Base-by-base conservation (phyloP, 2,329 filamentous ascomycete species). In the Stachybotrys chartarum region DNA sequence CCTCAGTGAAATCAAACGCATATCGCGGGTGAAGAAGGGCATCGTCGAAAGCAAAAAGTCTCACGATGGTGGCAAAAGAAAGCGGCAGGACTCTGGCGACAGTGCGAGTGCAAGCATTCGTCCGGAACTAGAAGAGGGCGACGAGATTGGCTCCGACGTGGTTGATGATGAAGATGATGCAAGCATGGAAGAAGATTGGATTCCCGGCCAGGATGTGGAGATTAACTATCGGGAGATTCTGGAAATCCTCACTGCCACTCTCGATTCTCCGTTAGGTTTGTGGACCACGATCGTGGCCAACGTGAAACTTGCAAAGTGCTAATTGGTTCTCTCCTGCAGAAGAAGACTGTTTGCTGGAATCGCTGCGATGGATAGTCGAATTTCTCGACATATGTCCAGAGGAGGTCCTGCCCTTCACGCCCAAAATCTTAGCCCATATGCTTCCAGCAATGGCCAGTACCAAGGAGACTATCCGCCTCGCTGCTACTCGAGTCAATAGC, bases 311-410 rank as follows among this genome's bases (percentile, higher is more conserved):
- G 7, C 30, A 54, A n/a, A 16, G 50, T 51, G n/a, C 60, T 67
- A 54, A 64, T 55, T 24, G 1, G 14, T 45, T 24, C 24, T 24
- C 24, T 24, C 10, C 6, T 54, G 61, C 68, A 86, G 92, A 97
- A 68, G 91, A 97, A 68, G 90, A 96, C 65, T 92, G 95, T 60
- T 82, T 97, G 49, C 79, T 97, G 45, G 95, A 96, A 54, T 91
- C 92, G 3, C 78, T 99, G 31, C 84, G 91, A 59, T 99, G 94
- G 94, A 91, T 99, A 60, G 91, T 97, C 61, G 89, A 88, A 57
- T 97, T 99, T 68, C 88, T 99, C 62, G 92, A 97, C 60, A 97
- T 99, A 50, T 97, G 92, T 63, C 93, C 94, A 0, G 94, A 97
- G 68, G 94, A 99, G 66, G 95, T 99, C 5, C 79, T 99, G 47